phyloP scores from a whole-genome alignment of 2,329 filamentous ascomycete species.

The Plenodomus lindquistii region DNA sequence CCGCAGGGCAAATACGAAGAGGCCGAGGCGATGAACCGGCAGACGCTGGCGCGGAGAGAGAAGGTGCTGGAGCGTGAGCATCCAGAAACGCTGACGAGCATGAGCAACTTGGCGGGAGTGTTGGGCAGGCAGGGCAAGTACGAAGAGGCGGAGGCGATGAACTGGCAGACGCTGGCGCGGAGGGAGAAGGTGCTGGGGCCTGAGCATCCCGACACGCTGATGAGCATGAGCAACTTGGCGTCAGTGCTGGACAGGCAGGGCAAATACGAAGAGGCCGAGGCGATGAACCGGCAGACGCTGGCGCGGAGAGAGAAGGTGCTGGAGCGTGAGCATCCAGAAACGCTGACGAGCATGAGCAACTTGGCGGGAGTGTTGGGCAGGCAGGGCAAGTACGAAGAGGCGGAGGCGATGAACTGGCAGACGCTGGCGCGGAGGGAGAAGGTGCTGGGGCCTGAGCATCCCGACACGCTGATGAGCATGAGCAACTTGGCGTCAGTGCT shows the following conservation, averaged over 20 bases:
- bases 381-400: slow-evolving; percentile 4
- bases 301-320: slow-evolving; percentile 2
- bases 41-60: neutral
- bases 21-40: slow-evolving; percentile 1
- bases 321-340: neutral
- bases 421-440: slow-evolving; percentile 1
- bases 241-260: neutral
- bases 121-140: slow-evolving; percentile 1
- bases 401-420: slow-evolving; percentile 1
- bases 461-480: neutral
- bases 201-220: neutral
- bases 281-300: neutral
- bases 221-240: neutral
- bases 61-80: neutral
- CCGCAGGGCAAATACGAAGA: slow-evolving; percentile 8
- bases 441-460: slow-evolving; percentile 2
- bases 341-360: slow-evolving; percentile 2
- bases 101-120: slow-evolving; percentile 5
- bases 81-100: slow-evolving; percentile 2
- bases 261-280: neutral
- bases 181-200: neutral
- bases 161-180: neutral
- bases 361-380: neutral
- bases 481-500: neutral
- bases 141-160: slow-evolving; percentile 7